A percentile compares a stretch with the other conserved stretches of the same genome.
Evolutionary conservation across 306 rosid species (phyloP).

Genomic region (Astragalus membranaceus): DNA sequence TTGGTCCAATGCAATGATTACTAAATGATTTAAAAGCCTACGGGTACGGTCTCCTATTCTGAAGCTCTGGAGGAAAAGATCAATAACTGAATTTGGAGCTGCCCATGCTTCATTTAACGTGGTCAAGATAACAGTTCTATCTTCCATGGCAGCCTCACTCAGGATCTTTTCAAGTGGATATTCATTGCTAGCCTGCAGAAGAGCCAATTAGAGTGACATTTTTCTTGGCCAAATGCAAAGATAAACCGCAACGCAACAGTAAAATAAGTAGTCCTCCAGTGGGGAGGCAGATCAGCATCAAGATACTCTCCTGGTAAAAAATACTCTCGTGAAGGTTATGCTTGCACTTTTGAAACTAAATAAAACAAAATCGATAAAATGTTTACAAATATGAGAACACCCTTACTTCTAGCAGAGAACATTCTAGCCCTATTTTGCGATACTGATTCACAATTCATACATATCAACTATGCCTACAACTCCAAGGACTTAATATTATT

Average conservation of each 20-base stretch:
- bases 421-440: background rate
- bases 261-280: constrained; percentile 17
- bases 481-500: background rate
- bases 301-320: constrained; percentile 7
- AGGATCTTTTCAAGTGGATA: constrained; percentile 54
- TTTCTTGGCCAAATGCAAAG: constrained; percentile 1
- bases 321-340: background rate
- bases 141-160: constrained; percentile 65
- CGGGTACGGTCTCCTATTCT: constrained; percentile 64
- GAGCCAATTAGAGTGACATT: constrained; percentile 6
- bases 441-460: constrained; percentile 1
- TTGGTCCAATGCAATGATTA: constrained; percentile 73
- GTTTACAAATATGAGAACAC: background rate
- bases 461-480: background rate
- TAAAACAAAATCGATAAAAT: background rate
- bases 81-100: constrained; percentile 67
- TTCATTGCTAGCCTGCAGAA: constrained; percentile 45
- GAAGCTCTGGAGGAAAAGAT: constrained; percentile 90
- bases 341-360: background rate
- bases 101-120: constrained; percentile 98
- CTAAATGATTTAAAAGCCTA: constrained; percentile 72
- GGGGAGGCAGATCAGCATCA: constrained; percentile 7
- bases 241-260: constrained; percentile 1
- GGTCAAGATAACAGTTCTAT: constrained; percentile 77
- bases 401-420: background rate